Evolutionary conservation across 2,329 filamentous ascomycete genomes (phyloP).

Genomic region (Dothistroma septosporum): DNA sequence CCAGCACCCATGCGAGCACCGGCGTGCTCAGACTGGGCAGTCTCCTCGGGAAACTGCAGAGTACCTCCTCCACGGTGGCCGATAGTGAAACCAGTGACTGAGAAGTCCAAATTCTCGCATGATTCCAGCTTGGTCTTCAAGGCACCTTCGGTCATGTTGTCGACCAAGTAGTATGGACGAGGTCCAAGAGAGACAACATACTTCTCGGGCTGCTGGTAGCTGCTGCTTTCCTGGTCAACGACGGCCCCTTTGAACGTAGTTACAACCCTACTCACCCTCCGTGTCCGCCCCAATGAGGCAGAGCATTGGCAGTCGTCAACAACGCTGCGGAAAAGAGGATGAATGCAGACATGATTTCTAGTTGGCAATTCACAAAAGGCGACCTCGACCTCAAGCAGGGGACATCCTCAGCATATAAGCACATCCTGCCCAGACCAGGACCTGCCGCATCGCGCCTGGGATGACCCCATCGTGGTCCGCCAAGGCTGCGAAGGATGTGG

Average conservation of each 20-base stretch:
- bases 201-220: background rate
- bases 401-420: background rate
- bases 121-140: constrained; percentile 11
- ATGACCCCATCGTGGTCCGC: background rate
- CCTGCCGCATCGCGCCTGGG: background rate
- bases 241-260: background rate
- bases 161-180: constrained; percentile 12
- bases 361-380: background rate
- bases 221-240: background rate
- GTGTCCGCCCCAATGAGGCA: background rate
- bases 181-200: constrained; percentile 4
- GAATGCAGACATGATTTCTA: background rate
- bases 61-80: constrained; percentile 12
- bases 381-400: background rate
- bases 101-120: constrained; percentile 9
- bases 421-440: background rate
- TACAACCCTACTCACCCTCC: background rate
- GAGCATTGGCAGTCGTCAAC: background rate
- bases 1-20: constrained; percentile 12
- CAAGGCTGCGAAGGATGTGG: background rate
- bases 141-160: constrained; percentile 12
- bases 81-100: constrained; percentile 9
- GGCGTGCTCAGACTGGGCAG: constrained; percentile 10
- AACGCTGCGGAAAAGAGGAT: background rate
- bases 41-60: constrained; percentile 13